phyloP scores from a whole-genome alignment of 225 moss, liverwort and hornwort species.

The Pseudisothecium myosuroides region DNA sequence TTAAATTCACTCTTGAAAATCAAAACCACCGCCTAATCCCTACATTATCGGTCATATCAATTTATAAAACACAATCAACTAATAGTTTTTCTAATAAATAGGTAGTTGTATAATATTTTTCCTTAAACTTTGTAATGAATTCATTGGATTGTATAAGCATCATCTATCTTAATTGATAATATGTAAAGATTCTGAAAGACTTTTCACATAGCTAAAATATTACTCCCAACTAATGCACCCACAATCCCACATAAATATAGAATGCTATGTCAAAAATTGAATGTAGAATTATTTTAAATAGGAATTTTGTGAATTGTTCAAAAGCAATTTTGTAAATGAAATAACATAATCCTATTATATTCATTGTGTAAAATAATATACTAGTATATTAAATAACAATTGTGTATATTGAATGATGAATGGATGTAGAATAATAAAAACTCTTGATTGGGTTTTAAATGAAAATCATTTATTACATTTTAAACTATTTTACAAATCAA shows the following conservation, averaged over 20 bases:
- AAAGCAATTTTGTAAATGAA: background rate
- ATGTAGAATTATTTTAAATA: background rate
- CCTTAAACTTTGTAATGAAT: background rate
- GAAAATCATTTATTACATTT: no score
- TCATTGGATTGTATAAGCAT: background rate
- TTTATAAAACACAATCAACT: background rate
- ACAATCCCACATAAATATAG: background rate
- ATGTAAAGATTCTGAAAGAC: background rate
- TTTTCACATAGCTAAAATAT: background rate
- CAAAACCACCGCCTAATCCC: background rate
- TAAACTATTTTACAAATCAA: accelerated
- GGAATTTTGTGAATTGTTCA: background rate
- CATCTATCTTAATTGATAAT: background rate
- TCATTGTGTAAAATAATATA: background rate
- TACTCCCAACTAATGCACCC: background rate
- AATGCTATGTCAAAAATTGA: background rate
- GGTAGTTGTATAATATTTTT: background rate
- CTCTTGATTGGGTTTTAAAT: background rate
- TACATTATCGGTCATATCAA: no score
- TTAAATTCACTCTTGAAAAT: background rate
- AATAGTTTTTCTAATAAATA: background rate
- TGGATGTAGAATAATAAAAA: background rate
- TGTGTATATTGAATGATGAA: background rate
- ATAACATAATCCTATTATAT: background rate
- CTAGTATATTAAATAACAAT: background rate